Conservation (phyloP, 345 rosid species). For the Draba incana region DNA sequence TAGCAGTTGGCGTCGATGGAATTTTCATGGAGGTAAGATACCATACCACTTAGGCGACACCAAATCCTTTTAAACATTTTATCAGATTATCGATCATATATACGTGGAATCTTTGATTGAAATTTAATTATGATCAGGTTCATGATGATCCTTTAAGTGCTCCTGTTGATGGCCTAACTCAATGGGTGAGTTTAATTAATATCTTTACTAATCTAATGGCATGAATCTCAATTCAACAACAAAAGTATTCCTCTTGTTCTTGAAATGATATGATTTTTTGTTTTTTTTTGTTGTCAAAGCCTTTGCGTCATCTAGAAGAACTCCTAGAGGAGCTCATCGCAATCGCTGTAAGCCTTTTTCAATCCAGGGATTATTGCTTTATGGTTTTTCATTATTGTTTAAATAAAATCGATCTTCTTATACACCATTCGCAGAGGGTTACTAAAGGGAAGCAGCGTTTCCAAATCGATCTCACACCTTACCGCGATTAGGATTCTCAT, state of each 20-base stretch:
- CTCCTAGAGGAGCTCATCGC: slow-evolving; percentile 86
- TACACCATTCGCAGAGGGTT: slow-evolving; percentile 56
- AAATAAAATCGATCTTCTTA: background rate
- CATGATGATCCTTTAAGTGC: slow-evolving; percentile 95
- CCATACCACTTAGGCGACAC: background rate
- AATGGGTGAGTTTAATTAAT: slow-evolving; percentile 72
- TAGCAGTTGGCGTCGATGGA: slow-evolving; percentile 96
- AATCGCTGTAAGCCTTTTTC: slow-evolving; percentile 73
- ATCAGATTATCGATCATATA: slow-evolving; percentile 2
- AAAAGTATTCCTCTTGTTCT: background rate
- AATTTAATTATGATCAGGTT: slow-evolving; percentile 57
- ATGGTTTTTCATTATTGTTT: slow-evolving; percentile 2
- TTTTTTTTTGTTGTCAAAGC: slow-evolving; percentile 50
- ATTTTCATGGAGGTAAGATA: slow-evolving; percentile 93
- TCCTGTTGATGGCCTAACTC: slow-evolving; percentile 98
- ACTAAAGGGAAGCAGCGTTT: slow-evolving; percentile 78
- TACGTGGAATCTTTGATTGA: slow-evolving; percentile 4
- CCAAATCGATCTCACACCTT: slow-evolving; percentile 88
- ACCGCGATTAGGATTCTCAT: slow-evolving; percentile 42
- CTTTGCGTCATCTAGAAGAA: slow-evolving; percentile 86
- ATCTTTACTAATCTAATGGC: slow-evolving; percentile 18
- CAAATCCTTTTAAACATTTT: background rate
- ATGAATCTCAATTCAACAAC: background rate
- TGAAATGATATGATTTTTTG: background rate
- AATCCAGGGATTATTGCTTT: slow-evolving; percentile 7